Percentiles rank a stretch among this genome's conserved stretches.
Conservation (phyloP, 75 land plant genomes). For the Cupressus sempervirens region DNA sequence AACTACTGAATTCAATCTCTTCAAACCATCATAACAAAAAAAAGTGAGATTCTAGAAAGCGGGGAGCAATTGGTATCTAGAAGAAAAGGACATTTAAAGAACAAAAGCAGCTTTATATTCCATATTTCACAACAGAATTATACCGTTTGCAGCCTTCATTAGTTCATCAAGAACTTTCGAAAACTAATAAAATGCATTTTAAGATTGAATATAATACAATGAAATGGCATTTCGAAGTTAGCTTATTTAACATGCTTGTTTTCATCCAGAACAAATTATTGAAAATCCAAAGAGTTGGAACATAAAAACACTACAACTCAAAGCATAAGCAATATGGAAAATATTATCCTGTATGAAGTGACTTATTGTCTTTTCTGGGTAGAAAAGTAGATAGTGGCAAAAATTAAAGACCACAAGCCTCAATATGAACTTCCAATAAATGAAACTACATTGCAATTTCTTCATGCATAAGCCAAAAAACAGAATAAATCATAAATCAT, state of each 20-base stretch:
- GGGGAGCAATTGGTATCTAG: background rate
- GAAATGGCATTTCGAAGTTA: background rate
- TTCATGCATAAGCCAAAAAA: background rate
- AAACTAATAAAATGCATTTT: background rate
- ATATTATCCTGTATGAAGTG: too few species aligned
- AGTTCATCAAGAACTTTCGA: background rate
- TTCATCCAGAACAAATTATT: background rate
- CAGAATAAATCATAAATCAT: background rate
- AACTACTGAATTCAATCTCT: background rate
- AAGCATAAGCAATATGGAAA: too few species aligned
- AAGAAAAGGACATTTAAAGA: background rate
- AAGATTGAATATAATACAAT: background rate
- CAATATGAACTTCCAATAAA: background rate
- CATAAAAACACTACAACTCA: background rate
- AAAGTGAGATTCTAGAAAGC: background rate
- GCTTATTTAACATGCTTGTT: background rate
- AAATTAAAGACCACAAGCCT: background rate
- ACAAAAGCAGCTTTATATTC: background rate
- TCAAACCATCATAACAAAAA: background rate
- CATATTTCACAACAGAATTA: background rate
- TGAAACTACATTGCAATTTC: background rate
- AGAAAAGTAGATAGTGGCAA: background rate
- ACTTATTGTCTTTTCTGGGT: background rate
- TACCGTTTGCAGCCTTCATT: background rate
- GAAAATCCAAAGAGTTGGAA: background rate